Conservation (phyloP, 805 yeast species). For the Schwanniomyces vanrijiae region DNA sequence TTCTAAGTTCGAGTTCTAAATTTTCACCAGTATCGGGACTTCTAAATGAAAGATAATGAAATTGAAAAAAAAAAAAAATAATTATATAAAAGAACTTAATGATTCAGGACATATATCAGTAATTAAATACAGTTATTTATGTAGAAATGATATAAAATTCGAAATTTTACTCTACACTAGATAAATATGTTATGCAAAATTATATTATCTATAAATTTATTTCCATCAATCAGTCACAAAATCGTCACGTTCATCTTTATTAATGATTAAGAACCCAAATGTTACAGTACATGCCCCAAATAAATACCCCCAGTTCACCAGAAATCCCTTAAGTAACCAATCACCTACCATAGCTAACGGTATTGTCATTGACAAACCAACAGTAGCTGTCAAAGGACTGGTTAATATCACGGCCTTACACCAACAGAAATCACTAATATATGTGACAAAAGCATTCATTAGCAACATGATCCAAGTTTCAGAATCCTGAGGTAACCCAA, state of each 20-base stretch:
- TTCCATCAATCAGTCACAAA: conserved; percentile 18
- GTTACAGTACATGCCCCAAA: conserved; percentile 82
- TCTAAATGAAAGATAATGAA: neutral
- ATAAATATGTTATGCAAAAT: neutral
- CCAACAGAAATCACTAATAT: conserved; percentile 92
- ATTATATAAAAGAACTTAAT: no score
- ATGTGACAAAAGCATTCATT: conserved; percentile 73
- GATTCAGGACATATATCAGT: no score
- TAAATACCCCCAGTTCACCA: conserved; percentile 61
- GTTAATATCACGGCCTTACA: conserved; percentile 92
- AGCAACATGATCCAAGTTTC: conserved; percentile 42
- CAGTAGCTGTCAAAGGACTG: conserved; percentile 92
- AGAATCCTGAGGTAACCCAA: conserved; percentile 64
- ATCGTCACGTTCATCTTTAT: conserved; percentile 74
- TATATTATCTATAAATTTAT: neutral
- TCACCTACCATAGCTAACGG: conserved; percentile 96
- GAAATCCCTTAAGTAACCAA: conserved; percentile 64
- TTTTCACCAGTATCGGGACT: neutral
- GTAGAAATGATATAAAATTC: no score
- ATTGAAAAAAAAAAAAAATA: neutral
- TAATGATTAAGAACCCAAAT: conserved; percentile 79
- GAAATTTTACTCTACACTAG: neutral
- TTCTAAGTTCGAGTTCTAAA: neutral
- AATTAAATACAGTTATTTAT: no score
- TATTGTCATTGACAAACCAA: conserved; percentile 88